Base-by-base conservation (phyloP, 208 protist species). In the Crithidia thermophila region DNA sequence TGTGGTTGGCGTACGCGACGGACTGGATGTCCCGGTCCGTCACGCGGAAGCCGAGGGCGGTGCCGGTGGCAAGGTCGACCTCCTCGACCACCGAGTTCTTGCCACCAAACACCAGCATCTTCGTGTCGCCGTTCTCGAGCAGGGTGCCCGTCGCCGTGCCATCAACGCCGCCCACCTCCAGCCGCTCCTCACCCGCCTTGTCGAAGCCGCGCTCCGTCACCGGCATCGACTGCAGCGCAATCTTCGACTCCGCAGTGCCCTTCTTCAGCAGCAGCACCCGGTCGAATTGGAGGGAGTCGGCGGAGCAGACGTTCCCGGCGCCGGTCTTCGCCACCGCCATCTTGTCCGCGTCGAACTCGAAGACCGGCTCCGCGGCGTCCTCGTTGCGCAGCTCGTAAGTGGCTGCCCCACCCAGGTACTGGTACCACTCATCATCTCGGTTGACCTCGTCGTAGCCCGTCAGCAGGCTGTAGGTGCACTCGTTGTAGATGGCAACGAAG, bases 401-500 rank as follows among this genome's bases (percentile, higher is more conserved):
- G 43, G 46, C 39, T 4, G 49, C 16, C 14, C 39, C 46, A 6
- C 49, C 51, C 37, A 91, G 31, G 64, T 85, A 87, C 8, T 85
- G 47, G 62, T 76, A 77, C 52, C 47, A 59, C 67, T 85, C 67
- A 39, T 85, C 68, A 10, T 85, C 67, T 3, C 46, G 46, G 59
- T 85, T 72, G 5, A 79, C 51, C 42, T 72, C 58, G 6, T 74
- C 64, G 31, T 73, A 53, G 11, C 65, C 70, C 5, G 72, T 85
- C 49, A 84, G 50, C 20, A 81, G 55, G 36, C 70, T 75, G 67
- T 91, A 91, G 20, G 68, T 78, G 65, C 85, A 91, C 27, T 73
- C 68, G 62, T 91, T 91, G 75, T 79, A 91, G 27, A 86, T 46
- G 25, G 79, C 62, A 1, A 87, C 72, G 64, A 87, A 87, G 27